These are phyloP conservation scores for Kodamaea arcana DNA, from an alignment of 1,139 yeast genomes.

Conservation along the genomic window DNA sequence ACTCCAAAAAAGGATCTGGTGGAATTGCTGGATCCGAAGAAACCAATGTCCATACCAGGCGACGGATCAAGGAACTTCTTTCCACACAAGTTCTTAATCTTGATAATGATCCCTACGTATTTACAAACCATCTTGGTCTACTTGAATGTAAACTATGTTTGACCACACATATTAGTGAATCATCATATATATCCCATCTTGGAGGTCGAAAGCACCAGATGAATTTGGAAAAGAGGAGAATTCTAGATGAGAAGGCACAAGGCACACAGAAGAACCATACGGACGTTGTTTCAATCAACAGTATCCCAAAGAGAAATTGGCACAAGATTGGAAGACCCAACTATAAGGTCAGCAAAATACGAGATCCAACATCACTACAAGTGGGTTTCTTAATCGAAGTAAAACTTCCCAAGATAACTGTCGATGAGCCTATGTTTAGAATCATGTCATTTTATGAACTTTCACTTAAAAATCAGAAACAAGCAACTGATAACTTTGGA, in stretches of 20 bases:
- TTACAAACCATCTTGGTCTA: constrained; percentile 67
- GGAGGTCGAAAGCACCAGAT: constrained; percentile 76
- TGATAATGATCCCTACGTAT: constrained; percentile 74
- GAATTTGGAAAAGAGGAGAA: constrained; percentile 58
- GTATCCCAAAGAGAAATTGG: constrained; percentile 43
- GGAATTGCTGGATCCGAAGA: constrained; percentile 73
- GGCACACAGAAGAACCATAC: constrained; percentile 1
- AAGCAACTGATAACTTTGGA: constrained; percentile 14
- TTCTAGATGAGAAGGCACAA: constrained; percentile 33
- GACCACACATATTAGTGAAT: constrained; percentile 69
- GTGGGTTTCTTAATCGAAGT: constrained; percentile 61
- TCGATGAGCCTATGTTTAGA: constrained; percentile 57
- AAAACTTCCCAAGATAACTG: constrained; percentile 48
- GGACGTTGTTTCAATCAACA: constrained; percentile 14
- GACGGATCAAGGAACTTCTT: constrained; percentile 61
- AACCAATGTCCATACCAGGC: constrained; percentile 60
- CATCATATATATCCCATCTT: constrained; percentile 75
- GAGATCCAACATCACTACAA: constrained; percentile 55
- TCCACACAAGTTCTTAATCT: constrained; percentile 57
- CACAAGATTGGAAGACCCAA: constrained; percentile 69
- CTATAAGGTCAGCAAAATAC: constrained; percentile 59
- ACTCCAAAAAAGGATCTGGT: constrained; percentile 52
- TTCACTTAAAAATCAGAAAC: constrained; percentile 36
- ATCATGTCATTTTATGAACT: constrained; percentile 76
- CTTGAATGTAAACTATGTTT: constrained; percentile 74